Conservation (phyloP, 768 basidiomycete genomes). For the Tephrocybe rancida region DNA sequence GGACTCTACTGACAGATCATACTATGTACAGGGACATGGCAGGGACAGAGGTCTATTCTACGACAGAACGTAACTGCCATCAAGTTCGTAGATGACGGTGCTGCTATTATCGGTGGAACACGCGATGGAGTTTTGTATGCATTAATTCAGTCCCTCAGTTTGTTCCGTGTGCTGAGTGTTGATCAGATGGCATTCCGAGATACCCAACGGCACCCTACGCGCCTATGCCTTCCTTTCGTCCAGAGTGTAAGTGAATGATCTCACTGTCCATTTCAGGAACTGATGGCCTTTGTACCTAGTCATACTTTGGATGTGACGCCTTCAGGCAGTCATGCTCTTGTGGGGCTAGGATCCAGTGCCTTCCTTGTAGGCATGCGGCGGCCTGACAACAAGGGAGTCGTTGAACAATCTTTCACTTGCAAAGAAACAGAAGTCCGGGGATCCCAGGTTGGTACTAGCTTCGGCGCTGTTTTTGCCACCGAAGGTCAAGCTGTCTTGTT, state of each 20-base stretch:
- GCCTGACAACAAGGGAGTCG: conserved; percentile 50
- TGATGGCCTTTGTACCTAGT: conserved; percentile 30
- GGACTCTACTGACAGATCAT: conserved; percentile 4
- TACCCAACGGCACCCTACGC: conserved; percentile 66
- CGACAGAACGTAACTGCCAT: conserved; percentile 67
- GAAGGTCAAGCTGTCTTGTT: conserved; percentile 57
- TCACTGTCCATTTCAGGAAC: neutral
- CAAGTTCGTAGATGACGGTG: conserved; percentile 64
- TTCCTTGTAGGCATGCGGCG: conserved; percentile 53
- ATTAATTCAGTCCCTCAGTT: neutral
- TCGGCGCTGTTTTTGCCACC: conserved; percentile 58
- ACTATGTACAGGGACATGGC: conserved; percentile 62
- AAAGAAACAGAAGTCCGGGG: conserved; percentile 37
- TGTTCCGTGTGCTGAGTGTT: conserved; percentile 5
- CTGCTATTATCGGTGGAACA: conserved; percentile 68
- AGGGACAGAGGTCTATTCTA: conserved; percentile 61
- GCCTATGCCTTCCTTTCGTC: conserved; percentile 61
- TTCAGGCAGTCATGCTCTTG: conserved; percentile 50
- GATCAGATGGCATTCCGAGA: conserved; percentile 65
- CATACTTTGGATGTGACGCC: conserved; percentile 56
- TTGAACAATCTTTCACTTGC: conserved; percentile 54
- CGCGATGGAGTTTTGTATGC: conserved; percentile 69
- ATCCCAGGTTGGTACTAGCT: conserved; percentile 23
- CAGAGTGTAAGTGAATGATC: conserved; percentile 49
- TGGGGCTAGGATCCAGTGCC: conserved; percentile 52